Conservation (phyloP, 495 filamentous ascomycete genomes). For the Penicillium paxilli region DNA sequence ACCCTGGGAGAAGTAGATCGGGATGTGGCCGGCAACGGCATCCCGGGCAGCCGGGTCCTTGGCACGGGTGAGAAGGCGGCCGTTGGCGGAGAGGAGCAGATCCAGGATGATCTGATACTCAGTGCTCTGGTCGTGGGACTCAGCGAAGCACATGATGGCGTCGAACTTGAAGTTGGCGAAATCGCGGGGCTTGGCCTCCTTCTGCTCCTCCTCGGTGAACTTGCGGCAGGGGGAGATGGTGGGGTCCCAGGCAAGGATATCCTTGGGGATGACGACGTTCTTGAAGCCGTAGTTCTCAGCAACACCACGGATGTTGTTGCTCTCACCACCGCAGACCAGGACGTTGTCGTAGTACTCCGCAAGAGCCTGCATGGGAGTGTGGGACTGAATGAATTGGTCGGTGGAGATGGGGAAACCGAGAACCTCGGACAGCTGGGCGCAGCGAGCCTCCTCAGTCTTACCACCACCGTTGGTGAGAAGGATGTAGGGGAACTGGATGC, state of each 20-base stretch:
- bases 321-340: constrained; percentile 84
- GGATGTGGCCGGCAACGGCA: constrained; percentile 60
- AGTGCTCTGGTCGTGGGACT: constrained; percentile 79
- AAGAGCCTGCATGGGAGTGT: constrained; percentile 92
- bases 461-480: constrained; percentile 93
- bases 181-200: constrained; percentile 64
- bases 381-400: constrained; percentile 90
- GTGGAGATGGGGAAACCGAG: constrained; percentile 73
- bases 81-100: constrained; percentile 70
- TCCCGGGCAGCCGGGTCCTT: constrained; percentile 53
- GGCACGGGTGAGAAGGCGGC: constrained; percentile 63
- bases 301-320: constrained; percentile 81
- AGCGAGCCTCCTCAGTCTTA: constrained; percentile 82
- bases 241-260: constrained; percentile 83
- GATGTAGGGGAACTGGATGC: constrained; percentile 86
- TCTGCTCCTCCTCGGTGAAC: constrained; percentile 66
- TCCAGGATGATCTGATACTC: constrained; percentile 87
- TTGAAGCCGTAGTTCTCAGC: constrained; percentile 88
- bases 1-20: constrained; percentile 75
- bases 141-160: constrained; percentile 79
- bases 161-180: constrained; percentile 74
- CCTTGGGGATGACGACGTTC: constrained; percentile 83
- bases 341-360: constrained; percentile 81
- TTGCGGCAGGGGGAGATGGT: constrained; percentile 79
- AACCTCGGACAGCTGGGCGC: constrained; percentile 71